phyloP scores from a whole-genome alignment of 257 asterid species.

The Solanum megistacrolobum region DNA sequence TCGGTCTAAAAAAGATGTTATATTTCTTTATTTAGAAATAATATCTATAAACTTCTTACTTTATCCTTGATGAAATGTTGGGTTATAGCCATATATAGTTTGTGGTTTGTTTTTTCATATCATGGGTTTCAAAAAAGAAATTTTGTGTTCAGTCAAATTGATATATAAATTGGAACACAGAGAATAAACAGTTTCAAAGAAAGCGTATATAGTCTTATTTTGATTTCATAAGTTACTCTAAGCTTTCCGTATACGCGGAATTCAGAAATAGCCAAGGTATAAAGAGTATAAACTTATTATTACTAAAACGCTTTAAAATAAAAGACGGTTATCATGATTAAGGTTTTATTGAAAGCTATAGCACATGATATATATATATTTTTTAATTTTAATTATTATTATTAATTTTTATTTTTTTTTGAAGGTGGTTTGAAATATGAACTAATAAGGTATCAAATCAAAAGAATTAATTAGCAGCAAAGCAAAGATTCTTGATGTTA shows the following conservation, averaged over 20 bases:
- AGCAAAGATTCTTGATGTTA: neutral
- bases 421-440: neutral
- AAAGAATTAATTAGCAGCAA: conserved; percentile 1
- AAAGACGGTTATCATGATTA: neutral
- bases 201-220: neutral
- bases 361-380: neutral
- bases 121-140: neutral
- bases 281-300: neutral
- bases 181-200: neutral
- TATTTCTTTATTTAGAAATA: neutral
- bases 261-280: no score
- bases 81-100: neutral
- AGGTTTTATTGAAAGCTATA: neutral
- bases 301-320: neutral
- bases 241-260: neutral
- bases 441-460: neutral
- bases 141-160: neutral
- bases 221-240: neutral
- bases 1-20: neutral
- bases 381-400: no score
- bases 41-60: neutral
- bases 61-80: neutral
- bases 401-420: no score
- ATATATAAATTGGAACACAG: neutral
- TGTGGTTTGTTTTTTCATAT: neutral